phyloP scores from a whole-genome alignment of 2,329 filamentous ascomycete genomes.

The Hypoxylon sp. region DNA sequence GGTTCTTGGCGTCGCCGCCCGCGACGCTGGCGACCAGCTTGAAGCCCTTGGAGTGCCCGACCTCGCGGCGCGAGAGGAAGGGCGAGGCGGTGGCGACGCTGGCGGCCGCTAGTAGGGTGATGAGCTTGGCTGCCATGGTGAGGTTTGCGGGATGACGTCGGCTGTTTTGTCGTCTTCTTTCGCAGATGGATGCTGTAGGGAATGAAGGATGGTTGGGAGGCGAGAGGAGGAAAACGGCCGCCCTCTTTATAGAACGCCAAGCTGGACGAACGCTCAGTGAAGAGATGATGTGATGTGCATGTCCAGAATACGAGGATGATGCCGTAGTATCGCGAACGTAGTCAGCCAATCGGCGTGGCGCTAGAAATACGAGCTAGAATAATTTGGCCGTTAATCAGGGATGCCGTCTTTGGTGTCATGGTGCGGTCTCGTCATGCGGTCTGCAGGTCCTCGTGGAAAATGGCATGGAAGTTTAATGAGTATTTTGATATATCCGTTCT shows the following conservation, averaged over 20 bases:
- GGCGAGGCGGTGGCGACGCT: slow-evolving; percentile 5
- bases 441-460: no score
- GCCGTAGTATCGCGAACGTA: not conserved
- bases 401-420: not conserved
- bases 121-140: not conserved
- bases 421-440: not conserved
- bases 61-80: not conserved
- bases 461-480: no score
- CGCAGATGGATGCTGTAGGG: not conserved
- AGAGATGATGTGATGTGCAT: not conserved
- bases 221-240: not conserved
- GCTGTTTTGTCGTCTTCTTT: no score
- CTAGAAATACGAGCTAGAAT: slow-evolving; percentile 2
- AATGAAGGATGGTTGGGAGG: not conserved
- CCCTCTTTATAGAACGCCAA: not conserved
- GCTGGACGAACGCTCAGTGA: not conserved
- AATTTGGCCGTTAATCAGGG: not conserved
- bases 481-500: no score
- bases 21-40: not conserved
- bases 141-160: not conserved
- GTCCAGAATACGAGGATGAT: slow-evolving; percentile 4
- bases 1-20: not conserved
- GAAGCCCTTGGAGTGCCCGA: slow-evolving; percentile 2
- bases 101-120: not conserved
- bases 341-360: not conserved